Conservation (phyloP, 1,139 yeast species). For the Pichia sp. region DNA sequence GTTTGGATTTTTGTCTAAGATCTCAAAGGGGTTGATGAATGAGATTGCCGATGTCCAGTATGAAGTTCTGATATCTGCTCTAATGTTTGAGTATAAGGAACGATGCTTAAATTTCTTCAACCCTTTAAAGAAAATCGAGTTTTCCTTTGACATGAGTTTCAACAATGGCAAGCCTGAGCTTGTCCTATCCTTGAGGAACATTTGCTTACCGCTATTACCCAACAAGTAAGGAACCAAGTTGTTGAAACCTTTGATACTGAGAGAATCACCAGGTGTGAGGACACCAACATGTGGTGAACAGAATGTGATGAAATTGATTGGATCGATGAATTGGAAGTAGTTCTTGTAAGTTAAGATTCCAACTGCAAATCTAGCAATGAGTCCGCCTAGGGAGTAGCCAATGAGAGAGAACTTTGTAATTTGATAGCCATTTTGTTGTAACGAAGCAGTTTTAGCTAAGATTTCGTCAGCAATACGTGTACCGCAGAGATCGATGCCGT, state of each 20-base stretch:
- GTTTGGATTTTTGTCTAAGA: slow-evolving; percentile 30
- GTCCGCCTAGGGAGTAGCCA: slow-evolving; percentile 85
- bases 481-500: slow-evolving; percentile 86
- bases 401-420: slow-evolving; percentile 61
- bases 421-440: slow-evolving; percentile 28
- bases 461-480: slow-evolving; percentile 72
- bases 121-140: slow-evolving; percentile 58
- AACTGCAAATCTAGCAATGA: slow-evolving; percentile 72
- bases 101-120: slow-evolving; percentile 50
- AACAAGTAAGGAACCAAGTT: slow-evolving; percentile 56
- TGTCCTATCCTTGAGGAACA: slow-evolving; percentile 56
- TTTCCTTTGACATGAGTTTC: slow-evolving; percentile 53
- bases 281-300: slow-evolving; percentile 87
- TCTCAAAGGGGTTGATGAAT: slow-evolving; percentile 58
- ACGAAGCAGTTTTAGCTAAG: slow-evolving; percentile 39
- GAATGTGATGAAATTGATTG: slow-evolving; percentile 68
- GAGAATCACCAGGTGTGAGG: slow-evolving; percentile 55
- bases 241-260: slow-evolving; percentile 49
- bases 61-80: slow-evolving; percentile 76
- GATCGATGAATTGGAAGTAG: slow-evolving; percentile 42
- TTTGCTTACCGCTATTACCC: slow-evolving; percentile 70
- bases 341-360: slow-evolving; percentile 62
- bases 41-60: slow-evolving; percentile 83
- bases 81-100: slow-evolving; percentile 67
- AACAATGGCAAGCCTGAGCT: slow-evolving; percentile 46